A percentile compares a stretch with the other conserved stretches of the same genome.
These are phyloP conservation scores for Penicillium sp. DNA, from an alignment of 2,329 filamentous ascomycete genomes.

Conservation along the genomic window DNA sequence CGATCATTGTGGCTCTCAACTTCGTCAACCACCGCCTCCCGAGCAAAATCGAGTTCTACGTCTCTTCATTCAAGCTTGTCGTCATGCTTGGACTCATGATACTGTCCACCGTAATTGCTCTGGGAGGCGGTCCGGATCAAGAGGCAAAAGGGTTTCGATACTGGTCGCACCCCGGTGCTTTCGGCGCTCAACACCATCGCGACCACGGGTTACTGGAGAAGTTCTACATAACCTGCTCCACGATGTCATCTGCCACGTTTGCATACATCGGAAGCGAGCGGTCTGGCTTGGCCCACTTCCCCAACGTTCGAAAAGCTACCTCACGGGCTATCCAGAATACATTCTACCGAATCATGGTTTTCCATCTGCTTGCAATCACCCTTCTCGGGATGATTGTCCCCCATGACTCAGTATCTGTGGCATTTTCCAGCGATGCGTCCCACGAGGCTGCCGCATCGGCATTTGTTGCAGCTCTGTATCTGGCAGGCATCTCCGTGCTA, in stretches of 20 bases:
- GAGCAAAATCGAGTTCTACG: conserved; percentile 59
- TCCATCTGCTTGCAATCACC: conserved; percentile 72
- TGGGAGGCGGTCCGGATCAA: conserved; percentile 61
- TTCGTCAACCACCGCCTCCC: conserved; percentile 65
- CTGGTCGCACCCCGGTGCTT: conserved; percentile 60
- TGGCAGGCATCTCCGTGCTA: conserved; percentile 61
- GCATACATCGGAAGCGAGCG: conserved; percentile 75
- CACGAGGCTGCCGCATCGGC: conserved; percentile 61
- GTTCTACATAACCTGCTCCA: conserved; percentile 64
- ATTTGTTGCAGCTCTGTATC: conserved; percentile 68
- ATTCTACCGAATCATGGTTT: conserved; percentile 76
- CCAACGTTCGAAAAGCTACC: conserved; percentile 72
- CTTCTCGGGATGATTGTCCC: conserved; percentile 74
- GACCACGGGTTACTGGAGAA: conserved; percentile 42
- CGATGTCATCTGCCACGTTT: conserved; percentile 71
- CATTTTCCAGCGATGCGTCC: conserved; percentile 43
- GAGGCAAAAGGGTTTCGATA: conserved; percentile 62
- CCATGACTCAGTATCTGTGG: conserved; percentile 59
- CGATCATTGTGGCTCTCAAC: conserved; percentile 62
- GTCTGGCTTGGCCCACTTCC: conserved; percentile 71
- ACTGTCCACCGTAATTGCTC: conserved; percentile 60
- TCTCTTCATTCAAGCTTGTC: conserved; percentile 63
- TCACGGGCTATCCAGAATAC: conserved; percentile 74
- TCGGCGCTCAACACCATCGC: conserved; percentile 40
- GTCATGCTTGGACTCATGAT: conserved; percentile 64